These are phyloP conservation scores for Orobanche coerulescens DNA, from an alignment of 257 asterid species.

Conservation along the genomic window DNA sequence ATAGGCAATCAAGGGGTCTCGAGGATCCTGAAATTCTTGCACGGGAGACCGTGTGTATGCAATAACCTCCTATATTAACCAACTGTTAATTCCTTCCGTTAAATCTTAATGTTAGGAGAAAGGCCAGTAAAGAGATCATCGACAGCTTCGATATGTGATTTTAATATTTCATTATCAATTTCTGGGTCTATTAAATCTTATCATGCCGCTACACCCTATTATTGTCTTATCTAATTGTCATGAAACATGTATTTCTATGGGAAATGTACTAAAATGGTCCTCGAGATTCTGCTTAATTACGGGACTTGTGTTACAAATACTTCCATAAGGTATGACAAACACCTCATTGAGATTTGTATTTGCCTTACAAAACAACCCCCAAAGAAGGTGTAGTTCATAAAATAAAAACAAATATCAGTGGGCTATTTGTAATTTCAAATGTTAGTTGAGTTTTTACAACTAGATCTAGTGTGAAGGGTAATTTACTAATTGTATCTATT, in stretches of 20 bases:
- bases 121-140: not conserved
- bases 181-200: not conserved
- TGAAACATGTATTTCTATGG: not conserved
- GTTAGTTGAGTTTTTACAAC: no score
- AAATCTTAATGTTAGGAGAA: not conserved
- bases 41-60: constrained; percentile 96
- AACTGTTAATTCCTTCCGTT: constrained; percentile 6
- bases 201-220: not conserved
- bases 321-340: not conserved
- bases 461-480: no score
- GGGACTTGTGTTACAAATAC: no score
- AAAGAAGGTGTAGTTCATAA: no score
- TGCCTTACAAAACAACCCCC: no score
- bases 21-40: constrained; percentile 98
- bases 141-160: constrained; percentile 10
- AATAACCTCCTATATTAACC: constrained; percentile 8
- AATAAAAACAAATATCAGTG: no score
- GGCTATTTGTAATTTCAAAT: no score
- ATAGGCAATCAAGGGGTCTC: constrained; percentile 72
- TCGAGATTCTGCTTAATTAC: not conserved
- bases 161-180: not conserved
- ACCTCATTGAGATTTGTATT: not conserved
- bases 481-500: no score
- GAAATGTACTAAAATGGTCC: not conserved
- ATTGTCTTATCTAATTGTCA: not conserved